A percentile compares a stretch with the other conserved stretches of the same genome.
These are phyloP conservation scores for Taiozyma sp. DNA, from an alignment of 1,139 yeast species.

Conservation along the genomic window DNA sequence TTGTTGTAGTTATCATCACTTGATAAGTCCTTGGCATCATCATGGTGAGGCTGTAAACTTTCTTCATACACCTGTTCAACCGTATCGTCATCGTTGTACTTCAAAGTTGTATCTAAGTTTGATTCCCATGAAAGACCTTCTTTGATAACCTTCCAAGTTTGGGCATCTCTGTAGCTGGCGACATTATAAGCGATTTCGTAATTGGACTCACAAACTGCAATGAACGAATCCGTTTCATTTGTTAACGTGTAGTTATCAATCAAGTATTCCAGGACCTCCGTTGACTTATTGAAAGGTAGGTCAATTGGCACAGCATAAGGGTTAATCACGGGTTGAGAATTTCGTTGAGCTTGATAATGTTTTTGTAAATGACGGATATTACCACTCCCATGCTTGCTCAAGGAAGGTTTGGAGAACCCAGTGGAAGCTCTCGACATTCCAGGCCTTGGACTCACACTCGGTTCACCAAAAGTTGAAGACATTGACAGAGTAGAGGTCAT, in stretches of 20 bases:
- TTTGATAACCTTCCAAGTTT: constrained; percentile 64
- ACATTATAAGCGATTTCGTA: constrained; percentile 53
- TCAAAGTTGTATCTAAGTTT: constrained; percentile 14
- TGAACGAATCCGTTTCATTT: constrained; percentile 5
- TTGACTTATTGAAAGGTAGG: constrained; percentile 26
- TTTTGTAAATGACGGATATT: constrained; percentile 6
- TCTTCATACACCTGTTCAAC: not conserved
- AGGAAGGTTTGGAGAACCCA: constrained; percentile 13
- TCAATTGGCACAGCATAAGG: constrained; percentile 22
- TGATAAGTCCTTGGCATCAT: constrained; percentile 5
- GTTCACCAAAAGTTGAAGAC: constrained; percentile 3
- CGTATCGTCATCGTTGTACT: constrained; percentile 2
- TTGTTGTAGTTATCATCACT: constrained; percentile 12
- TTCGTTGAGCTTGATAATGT: constrained; percentile 8
- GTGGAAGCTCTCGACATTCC: constrained; percentile 21
- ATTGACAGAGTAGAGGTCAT: constrained; percentile 5
- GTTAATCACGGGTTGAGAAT: constrained; percentile 9
- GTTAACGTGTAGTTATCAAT: constrained; percentile 26
- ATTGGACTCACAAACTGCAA: constrained; percentile 36
- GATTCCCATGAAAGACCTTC: constrained; percentile 46
- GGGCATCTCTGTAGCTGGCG: constrained; percentile 51
- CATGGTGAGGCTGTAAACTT: constrained; percentile 3
- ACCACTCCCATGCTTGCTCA: constrained; percentile 11
- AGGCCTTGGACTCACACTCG: constrained; percentile 18
- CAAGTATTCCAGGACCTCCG: constrained; percentile 22